Evolutionary conservation across 768 basidiomycete genomes (phyloP).

Genomic region (Tylopilus intermedius): DNA sequence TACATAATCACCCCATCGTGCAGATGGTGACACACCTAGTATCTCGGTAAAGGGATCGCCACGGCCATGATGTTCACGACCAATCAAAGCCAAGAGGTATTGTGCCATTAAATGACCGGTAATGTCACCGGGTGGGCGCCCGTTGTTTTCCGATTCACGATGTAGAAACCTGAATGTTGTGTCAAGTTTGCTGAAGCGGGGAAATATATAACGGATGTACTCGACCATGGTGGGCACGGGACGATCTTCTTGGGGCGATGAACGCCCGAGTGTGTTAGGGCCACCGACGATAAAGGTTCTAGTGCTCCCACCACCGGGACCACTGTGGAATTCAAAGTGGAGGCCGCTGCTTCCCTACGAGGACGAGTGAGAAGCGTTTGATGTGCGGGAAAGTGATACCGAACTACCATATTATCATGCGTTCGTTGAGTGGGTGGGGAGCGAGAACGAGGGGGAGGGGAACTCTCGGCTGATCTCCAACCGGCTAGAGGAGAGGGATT

Average conservation of each 20-base stretch:
- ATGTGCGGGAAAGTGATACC: background rate
- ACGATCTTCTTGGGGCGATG: conserved; percentile 26
- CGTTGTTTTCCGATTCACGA: conserved; percentile 20
- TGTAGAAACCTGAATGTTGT: conserved; percentile 32
- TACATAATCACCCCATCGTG: conserved; percentile 86
- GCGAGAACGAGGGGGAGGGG: conserved; percentile 8
- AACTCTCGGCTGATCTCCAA: background rate
- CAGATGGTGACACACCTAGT: conserved; percentile 43
- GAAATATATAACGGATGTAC: conserved; percentile 31
- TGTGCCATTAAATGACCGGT: conserved; percentile 65
- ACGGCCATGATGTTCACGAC: conserved; percentile 24
- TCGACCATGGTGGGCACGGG: conserved; percentile 46
- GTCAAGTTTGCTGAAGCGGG: background rate
- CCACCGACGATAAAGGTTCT: conserved; percentile 37
- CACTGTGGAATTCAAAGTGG: conserved; percentile 35
- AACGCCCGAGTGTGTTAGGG: conserved; percentile 24
- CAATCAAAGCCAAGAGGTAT: conserved; percentile 62
- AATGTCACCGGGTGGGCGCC: conserved; percentile 37
- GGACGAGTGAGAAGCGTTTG: background rate
- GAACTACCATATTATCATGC: conserved; percentile 16
- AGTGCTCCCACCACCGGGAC: conserved; percentile 23
- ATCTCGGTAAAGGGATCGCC: conserved; percentile 43
- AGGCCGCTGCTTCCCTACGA: conserved; percentile 22
- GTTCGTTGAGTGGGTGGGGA: conserved; percentile 15
- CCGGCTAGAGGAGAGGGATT: conserved; percentile 5